Conservation (phyloP, 176 grass and related monocot species). For the Oryza meyeriana region DNA sequence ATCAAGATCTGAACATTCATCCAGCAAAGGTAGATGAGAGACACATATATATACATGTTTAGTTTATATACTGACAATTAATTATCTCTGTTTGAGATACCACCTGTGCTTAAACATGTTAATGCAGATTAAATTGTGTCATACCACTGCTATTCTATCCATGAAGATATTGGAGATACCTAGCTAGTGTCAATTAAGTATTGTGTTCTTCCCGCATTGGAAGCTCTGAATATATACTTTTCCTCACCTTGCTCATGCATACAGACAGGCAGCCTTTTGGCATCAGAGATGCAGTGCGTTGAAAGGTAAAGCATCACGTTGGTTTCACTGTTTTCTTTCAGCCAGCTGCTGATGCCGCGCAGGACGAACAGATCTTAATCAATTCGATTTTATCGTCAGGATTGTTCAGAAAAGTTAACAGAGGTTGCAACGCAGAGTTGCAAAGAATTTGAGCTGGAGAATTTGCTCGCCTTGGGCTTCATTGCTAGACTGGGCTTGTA, state of each 20-base stretch:
- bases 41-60: too few relatives aligned
- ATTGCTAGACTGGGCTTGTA: background rate
- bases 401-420: background rate
- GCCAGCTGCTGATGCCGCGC: background rate
- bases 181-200: background rate
- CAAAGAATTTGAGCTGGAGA: background rate
- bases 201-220: background rate
- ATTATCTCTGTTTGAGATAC: background rate
- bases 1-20: background rate
- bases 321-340: background rate
- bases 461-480: background rate
- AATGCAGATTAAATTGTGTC: background rate
- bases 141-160: background rate
- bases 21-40: background rate
- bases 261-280: background rate
- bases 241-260: background rate
- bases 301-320: constrained; percentile 30
- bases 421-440: background rate
- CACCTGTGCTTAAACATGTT: background rate
- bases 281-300: constrained; percentile 9
- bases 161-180: background rate
- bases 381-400: background rate
- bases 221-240: constrained; percentile 3
- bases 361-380: background rate
- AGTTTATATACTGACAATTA: background rate